Percentiles rank a stretch among this genome's conserved stretches.
Conservation (phyloP, 768 basidiomycete species). For the Lentinula edodes region DNA sequence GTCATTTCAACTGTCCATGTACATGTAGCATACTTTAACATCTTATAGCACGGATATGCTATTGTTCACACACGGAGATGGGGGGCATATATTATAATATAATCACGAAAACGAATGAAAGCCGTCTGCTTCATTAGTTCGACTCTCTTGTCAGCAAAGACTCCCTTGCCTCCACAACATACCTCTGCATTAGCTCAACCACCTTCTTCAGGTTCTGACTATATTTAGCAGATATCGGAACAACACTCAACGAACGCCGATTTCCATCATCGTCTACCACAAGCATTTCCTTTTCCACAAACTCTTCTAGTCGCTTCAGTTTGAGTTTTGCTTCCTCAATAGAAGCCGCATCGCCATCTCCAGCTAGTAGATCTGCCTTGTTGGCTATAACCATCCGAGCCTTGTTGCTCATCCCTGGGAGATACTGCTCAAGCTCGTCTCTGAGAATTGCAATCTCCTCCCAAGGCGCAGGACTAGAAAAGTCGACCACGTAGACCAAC, state of each 20-base stretch:
- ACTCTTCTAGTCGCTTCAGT: constrained; percentile 49
- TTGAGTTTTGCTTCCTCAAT: constrained; percentile 54
- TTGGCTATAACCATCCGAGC: constrained; percentile 86
- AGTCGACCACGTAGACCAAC: constrained; percentile 89
- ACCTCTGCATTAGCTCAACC: constrained; percentile 61
- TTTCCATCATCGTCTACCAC: constrained; percentile 16
- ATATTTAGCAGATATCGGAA: constrained; percentile 83
- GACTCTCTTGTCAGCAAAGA: not conserved
- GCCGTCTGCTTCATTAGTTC: not conserved
- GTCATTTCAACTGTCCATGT: too few species aligned
- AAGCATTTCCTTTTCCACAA: constrained; percentile 43
- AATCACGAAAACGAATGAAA: not conserved
- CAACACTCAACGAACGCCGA: constrained; percentile 50
- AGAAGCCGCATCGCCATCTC: constrained; percentile 37
- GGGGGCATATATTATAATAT: not conserved
- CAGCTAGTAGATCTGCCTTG: constrained; percentile 85
- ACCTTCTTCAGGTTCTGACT: constrained; percentile 73
- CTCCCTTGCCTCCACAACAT: constrained; percentile 33
- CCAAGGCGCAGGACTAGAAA: constrained; percentile 70
- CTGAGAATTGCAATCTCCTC: constrained; percentile 67
- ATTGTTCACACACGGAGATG: not conserved
- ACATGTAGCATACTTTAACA: too few species aligned
- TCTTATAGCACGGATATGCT: too few species aligned
- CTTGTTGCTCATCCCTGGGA: constrained; percentile 70
- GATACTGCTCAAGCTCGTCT: constrained; percentile 81